Evolutionary conservation across 1,284 basidiomycete species (phyloP).

Genomic region (Ustilago lituana): DNA sequence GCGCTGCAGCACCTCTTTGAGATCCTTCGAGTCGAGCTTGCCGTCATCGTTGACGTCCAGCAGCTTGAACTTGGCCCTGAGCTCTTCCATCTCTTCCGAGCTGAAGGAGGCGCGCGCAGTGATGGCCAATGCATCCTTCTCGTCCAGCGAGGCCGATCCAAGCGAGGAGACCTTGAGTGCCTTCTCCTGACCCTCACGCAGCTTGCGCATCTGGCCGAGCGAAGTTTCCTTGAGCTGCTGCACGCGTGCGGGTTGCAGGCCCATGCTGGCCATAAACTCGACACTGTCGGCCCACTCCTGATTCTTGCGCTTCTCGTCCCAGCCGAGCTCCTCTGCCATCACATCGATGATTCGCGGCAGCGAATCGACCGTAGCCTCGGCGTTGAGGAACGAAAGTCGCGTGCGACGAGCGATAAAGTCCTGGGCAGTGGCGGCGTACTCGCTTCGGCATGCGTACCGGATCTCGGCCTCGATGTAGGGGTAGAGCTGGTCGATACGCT

Average conservation of each 20-base stretch:
- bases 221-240: conserved; percentile 49
- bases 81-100: conserved; percentile 60
- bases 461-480: conserved; percentile 95
- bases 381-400: conserved; percentile 91
- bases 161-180: conserved; percentile 35
- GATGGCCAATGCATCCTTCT: conserved; percentile 47
- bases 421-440: conserved; percentile 88
- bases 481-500: conserved; percentile 79
- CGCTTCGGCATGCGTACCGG: conserved; percentile 85
- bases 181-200: conserved; percentile 43
- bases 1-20: conserved; percentile 54
- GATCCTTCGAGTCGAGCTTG: conserved; percentile 58
- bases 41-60: conserved; percentile 60
- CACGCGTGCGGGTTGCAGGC: conserved; percentile 60
- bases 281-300: conserved; percentile 65
- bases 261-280: conserved; percentile 68
- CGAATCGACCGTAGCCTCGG: conserved; percentile 82
- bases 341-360: conserved; percentile 89
- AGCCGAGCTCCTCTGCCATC: conserved; percentile 86
- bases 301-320: conserved; percentile 75
- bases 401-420: conserved; percentile 93
- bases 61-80: conserved; percentile 53
- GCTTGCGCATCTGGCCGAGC: conserved; percentile 54
- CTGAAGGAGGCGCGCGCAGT: conserved; percentile 55
- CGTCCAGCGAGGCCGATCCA: conserved; percentile 34